These are phyloP conservation scores for Physcomitrium patens DNA, from an alignment of 225 moss, liverwort and hornwort genomes.

Conservation along the genomic window DNA sequence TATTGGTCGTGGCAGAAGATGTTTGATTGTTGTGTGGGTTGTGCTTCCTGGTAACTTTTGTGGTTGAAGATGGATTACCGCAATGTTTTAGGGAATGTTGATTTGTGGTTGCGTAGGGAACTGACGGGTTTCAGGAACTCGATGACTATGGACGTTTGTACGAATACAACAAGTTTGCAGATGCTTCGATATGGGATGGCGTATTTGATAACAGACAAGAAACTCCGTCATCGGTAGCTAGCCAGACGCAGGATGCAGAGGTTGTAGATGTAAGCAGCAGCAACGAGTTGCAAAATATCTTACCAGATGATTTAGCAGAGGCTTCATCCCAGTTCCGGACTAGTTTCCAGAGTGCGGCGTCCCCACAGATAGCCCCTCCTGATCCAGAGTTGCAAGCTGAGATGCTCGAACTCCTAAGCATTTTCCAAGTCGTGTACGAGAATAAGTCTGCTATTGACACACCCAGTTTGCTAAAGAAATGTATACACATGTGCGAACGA, in stretches of 20 bases:
- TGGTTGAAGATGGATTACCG: not conserved
- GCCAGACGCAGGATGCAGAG: conserved; percentile 24
- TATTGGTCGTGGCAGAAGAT: too few relatives aligned
- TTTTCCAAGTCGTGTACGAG: conserved; percentile 35
- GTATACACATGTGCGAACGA: conserved; percentile 36
- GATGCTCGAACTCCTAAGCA: conserved; percentile 40
- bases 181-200: conserved; percentile 37
- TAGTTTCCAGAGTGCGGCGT: not conserved
- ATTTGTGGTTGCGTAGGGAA: conserved; percentile 20
- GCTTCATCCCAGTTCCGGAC: not conserved
- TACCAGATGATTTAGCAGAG: conserved; percentile 19
- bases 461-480: conserved; percentile 33
- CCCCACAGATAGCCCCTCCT: conserved; percentile 20
- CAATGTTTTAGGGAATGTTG: not conserved
- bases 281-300: not conserved
- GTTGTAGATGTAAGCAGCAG: conserved; percentile 3
- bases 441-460: conserved; percentile 29
- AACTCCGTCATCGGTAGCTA: not conserved
- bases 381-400: conserved; percentile 30
- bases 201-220: conserved; percentile 13
- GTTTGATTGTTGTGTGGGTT: too few relatives aligned
- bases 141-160: conserved; percentile 30
- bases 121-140: conserved; percentile 18
- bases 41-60: not conserved
- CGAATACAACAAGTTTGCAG: conserved; percentile 25